Base-by-base conservation (phyloP, 176 grass and related monocot species). In the Zoysia japonica region DNA sequence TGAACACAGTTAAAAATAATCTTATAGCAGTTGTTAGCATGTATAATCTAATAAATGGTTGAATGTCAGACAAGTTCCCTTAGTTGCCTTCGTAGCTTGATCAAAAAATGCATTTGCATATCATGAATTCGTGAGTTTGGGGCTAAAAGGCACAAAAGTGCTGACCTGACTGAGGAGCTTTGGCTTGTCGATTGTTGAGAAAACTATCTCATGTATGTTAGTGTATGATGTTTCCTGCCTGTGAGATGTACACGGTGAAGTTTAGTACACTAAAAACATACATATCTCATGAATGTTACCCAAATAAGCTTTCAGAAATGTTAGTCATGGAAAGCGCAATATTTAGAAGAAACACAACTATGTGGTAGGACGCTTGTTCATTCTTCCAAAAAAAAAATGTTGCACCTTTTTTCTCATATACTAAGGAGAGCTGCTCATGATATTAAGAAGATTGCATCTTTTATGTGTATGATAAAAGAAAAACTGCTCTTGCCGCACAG, bases 161-260 rank as follows among this genome's bases (percentile, higher is more conserved):
- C 82, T 76, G 62, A 97, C 93, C 90, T 97, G 88, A 76, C 86
- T 90, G 74, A 89, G 88, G 75, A 97, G 88, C 72, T 97, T 97
- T 28, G 93, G 88, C 68, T 93, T 93, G 75, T 93, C 89, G 3
- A 67, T 78, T 4, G 89, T 96, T 20, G 93, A 92, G 75, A 96
- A 92, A 38, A 92, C 76, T 71, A 96, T 88, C 82, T 96, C 93
- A 71, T 96, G 93, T 84, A 96, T 88, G 55, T 74, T 47, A 46
- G 56, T 68, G 65, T 76, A 89, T 20, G 83, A 67, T 77, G 71
- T 46, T 56, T 80, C 85, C 85, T 79, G 80, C 87, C 93, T 96
- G 77, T 72, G 63, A 57, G 65, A 84, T 37, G 62, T 38, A 19
- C 65, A 70, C 10, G 72, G 76, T 49, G 2, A 71, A 50, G 20